Conservation (phyloP, 257 asterid species). For the Buddleja alternifolia region DNA sequence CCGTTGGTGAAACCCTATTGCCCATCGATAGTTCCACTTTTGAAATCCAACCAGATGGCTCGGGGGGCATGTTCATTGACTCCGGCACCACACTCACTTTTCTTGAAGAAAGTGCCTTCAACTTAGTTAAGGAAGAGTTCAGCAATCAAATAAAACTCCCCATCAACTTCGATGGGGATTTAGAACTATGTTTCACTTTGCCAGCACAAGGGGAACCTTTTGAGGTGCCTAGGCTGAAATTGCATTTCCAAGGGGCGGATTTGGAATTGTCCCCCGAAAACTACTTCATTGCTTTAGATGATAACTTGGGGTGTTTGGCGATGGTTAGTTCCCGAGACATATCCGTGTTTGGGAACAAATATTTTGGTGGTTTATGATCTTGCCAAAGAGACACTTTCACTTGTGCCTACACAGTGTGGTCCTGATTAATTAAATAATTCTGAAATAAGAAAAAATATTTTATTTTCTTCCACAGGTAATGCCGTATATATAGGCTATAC, state of each 20-base stretch:
- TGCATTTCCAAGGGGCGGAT: conserved; percentile 48
- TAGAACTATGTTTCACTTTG: conserved; percentile 46
- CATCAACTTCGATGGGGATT: conserved; percentile 38
- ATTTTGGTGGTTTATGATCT: conserved; percentile 50
- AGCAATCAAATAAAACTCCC: conserved; percentile 39
- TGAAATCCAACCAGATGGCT: conserved; percentile 22
- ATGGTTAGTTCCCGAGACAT: conserved; percentile 47
- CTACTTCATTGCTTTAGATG: conserved; percentile 37
- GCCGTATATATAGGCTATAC: too few relatives aligned
- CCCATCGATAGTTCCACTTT: conserved; percentile 30
- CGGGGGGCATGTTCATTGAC: conserved; percentile 52
- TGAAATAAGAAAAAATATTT: too few relatives aligned
- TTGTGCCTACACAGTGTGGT: conserved; percentile 2
- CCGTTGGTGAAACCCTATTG: conserved; percentile 45
- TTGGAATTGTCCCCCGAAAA: conserved; percentile 49
- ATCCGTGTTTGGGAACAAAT: conserved; percentile 55
- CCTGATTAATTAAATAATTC: too few relatives aligned
- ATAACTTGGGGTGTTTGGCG: conserved; percentile 45
- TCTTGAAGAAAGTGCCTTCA: conserved; percentile 39
- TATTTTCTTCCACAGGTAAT: too few relatives aligned
- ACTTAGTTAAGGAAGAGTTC: conserved; percentile 41
- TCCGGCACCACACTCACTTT: conserved; percentile 56
- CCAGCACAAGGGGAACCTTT: conserved; percentile 26
- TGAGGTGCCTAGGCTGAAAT: conserved; percentile 40
- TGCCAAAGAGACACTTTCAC: conserved; percentile 43